Conservation (phyloP, 306 rosid genomes). For the Castanopsis chinensis region DNA sequence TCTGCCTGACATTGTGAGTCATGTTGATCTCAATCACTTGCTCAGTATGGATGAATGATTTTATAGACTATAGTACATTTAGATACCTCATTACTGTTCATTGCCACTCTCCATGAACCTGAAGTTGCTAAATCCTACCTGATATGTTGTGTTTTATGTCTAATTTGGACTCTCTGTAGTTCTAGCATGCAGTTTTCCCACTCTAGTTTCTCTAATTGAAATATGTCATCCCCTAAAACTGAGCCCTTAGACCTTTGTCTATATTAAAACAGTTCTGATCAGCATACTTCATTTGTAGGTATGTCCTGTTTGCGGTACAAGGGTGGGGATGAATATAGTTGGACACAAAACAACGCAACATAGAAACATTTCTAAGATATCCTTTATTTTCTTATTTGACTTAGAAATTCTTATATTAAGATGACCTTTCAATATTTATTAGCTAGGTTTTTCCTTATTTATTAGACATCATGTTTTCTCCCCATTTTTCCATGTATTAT, state of each 20-base stretch:
- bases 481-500: neutral
- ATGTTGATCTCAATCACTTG: neutral
- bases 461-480: neutral
- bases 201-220: neutral
- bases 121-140: neutral
- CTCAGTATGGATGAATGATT: neutral
- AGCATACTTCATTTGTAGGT: constrained; percentile 44
- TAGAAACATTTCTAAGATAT: constrained; percentile 55
- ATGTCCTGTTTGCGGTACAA: constrained; percentile 61
- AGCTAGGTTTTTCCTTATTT: constrained; percentile 1
- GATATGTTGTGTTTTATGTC: neutral
- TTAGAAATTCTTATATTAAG: neutral
- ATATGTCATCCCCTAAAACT: neutral
- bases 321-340: constrained; percentile 52
- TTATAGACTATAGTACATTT: neutral
- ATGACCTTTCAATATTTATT: neutral
- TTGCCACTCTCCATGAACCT: neutral
- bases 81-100: neutral
- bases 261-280: neutral
- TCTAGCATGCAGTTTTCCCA: neutral
- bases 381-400: constrained; percentile 39
- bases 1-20: neutral
- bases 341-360: constrained; percentile 67
- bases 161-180: neutral
- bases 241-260: neutral